Evolutionary conservation across 2,329 filamentous ascomycete species (phyloP), one percentile per base, ranked within the genome.

Genomic region (Aphanoascus verrucosus): DNA sequence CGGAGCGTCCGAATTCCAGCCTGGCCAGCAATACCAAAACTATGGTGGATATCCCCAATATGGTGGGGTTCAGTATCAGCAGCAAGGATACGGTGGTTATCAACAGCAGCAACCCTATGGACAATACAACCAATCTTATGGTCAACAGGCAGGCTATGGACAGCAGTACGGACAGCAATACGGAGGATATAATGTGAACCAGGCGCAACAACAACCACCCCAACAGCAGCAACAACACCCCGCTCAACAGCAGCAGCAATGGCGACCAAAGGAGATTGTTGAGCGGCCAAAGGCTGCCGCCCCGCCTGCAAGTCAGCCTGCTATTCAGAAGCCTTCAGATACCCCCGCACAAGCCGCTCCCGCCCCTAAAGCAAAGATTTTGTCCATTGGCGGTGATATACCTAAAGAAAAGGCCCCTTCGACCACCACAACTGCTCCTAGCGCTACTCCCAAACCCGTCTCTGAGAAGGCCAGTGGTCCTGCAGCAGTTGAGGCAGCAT

Each of bases 341-440:
- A 62, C 61, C 44, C 49, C 64, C 23, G 58, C 62, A 11, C 56
- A 62, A 43, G 64, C 69, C 44, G 64, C 73, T 32, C 64, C 71
- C 49, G 67, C 72, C 4, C 75, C 78, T 11, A 78, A 77, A 65
- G 72, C 79, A 42, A 83, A 83, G 69, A 79, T 81, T 3, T 68
- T 83, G 32, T 80, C 79, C 15, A 78, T 83, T 47, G 77, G 79
- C 53, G 76, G 72, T 35, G 78, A 80, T 42, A 61, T 75, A 11
- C 76, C 79, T 31, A 82, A 83, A 66, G 76, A 84, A 34, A 90
- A 90, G 70, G 85, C 91, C n/a, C 75, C 90, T 28, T 85, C 85
- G 44, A 84, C 94, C 53, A 85, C 69, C 3, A 55, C 66, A 31
- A 58, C 62, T 11, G 61, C 65, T 23, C 62, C 66, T 12, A 60